Conservation (phyloP, 257 asterid species). For the Cruciata laevipes region DNA sequence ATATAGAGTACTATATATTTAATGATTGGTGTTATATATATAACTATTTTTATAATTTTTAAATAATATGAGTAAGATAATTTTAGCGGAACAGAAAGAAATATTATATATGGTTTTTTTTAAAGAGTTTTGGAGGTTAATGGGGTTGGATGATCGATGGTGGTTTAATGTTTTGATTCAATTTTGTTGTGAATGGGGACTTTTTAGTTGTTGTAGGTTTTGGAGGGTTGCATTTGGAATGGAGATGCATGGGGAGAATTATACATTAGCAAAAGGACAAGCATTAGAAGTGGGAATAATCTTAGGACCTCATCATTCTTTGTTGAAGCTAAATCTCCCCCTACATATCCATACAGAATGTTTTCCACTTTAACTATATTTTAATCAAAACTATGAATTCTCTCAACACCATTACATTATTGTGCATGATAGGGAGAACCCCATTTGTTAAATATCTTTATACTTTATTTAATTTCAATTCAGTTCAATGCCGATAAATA, state of each 20-base stretch:
- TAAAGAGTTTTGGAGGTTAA: too few relatives aligned
- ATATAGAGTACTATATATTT: too few relatives aligned
- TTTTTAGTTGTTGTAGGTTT: conserved; percentile 23
- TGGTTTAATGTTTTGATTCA: conserved; percentile 18
- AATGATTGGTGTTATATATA: too few relatives aligned
- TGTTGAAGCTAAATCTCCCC: conserved; percentile 33
- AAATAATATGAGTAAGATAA: too few relatives aligned
- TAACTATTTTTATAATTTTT: too few relatives aligned
- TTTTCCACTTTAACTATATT: background rate
- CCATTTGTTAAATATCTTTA: too few relatives aligned
- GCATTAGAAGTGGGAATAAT: conserved; percentile 62
- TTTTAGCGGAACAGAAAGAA: background rate
- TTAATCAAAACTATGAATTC: background rate
- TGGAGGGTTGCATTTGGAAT: conserved; percentile 53
- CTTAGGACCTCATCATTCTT: conserved; percentile 50
- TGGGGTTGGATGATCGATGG: background rate
- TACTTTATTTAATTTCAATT: too few relatives aligned
- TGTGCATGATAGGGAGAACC: background rate
- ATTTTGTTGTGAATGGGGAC: conserved; percentile 14
- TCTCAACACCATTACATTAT: background rate
- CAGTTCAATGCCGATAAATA: too few relatives aligned
- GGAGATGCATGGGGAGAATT: conserved; percentile 11
- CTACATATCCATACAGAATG: background rate
- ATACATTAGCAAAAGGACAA: conserved; percentile 40
- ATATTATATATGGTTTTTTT: too few relatives aligned